Conservation (phyloP, 2,329 filamentous ascomycete genomes). For the Penicillium polonicum region DNA sequence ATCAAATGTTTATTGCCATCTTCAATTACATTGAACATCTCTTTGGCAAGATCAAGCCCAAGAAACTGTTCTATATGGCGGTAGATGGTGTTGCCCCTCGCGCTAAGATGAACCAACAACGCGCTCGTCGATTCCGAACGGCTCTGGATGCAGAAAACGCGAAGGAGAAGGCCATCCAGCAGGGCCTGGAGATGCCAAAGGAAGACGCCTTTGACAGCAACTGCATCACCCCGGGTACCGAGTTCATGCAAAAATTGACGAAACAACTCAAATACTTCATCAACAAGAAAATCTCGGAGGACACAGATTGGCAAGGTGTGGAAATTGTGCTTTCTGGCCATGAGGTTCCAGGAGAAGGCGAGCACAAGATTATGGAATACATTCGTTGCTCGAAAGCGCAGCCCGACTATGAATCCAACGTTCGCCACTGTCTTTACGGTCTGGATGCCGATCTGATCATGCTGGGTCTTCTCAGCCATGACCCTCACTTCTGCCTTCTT, state of each 20-base stretch:
- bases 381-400: constrained; percentile 97
- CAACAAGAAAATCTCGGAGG: constrained; percentile 97
- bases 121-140: constrained; percentile 89
- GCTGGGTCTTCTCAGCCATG: constrained; percentile 93
- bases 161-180: constrained; percentile 84
- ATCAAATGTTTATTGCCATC: constrained; percentile 99
- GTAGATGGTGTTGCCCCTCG: constrained; percentile 96
- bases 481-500: constrained; percentile 95
- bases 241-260: constrained; percentile 96
- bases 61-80: constrained; percentile 99
- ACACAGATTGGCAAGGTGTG: constrained; percentile 94
- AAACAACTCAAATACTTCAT: constrained; percentile 96
- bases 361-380: constrained; percentile 99
- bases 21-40: constrained; percentile 99
- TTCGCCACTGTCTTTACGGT: constrained; percentile 95
- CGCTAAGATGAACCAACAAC: constrained; percentile 99
- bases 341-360: constrained; percentile 95
- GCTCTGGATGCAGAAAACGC: constrained; percentile 87
- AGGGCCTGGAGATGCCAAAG: constrained; percentile 90
- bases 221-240: constrained; percentile 93
- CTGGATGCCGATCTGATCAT: constrained; percentile 98
- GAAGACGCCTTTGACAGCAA: constrained; percentile 98
- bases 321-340: constrained; percentile 96
- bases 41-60: constrained; percentile 97
- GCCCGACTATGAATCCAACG: constrained; percentile 84